Evolutionary conservation across 805 yeast species (phyloP).

Genomic region (Yarrowia yakushimensis): DNA sequence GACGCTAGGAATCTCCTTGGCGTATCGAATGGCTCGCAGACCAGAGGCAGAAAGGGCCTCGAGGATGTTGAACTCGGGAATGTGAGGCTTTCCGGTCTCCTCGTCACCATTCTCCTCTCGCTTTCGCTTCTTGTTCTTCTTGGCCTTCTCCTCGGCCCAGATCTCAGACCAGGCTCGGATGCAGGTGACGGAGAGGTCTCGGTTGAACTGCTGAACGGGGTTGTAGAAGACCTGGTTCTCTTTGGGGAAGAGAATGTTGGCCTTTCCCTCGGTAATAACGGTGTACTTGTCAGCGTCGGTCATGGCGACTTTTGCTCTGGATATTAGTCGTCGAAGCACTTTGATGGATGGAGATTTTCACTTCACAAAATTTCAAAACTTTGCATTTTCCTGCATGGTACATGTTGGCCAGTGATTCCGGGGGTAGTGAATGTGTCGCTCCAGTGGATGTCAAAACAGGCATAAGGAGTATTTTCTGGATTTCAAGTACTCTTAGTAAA

Average conservation of each 20-base stretch:
- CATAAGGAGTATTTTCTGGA: too few species aligned
- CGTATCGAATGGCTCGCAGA: conserved; percentile 87
- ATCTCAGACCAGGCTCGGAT: conserved; percentile 82
- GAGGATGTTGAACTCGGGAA: conserved; percentile 50
- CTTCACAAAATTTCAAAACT: conserved; percentile 9
- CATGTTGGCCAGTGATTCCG: not conserved
- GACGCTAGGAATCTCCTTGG: conserved; percentile 80
- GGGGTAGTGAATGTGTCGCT: not conserved
- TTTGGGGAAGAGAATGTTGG: conserved; percentile 76
- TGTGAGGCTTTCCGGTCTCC: conserved; percentile 42
- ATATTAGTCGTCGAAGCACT: conserved; percentile 17
- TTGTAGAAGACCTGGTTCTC: conserved; percentile 86
- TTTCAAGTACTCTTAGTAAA: too few species aligned
- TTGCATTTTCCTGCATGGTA: not conserved
- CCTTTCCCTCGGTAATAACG: conserved; percentile 66
- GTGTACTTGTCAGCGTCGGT: conserved; percentile 26
- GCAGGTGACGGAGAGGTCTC: conserved; percentile 82
- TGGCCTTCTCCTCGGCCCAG: conserved; percentile 44
- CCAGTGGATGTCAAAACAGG: too few species aligned
- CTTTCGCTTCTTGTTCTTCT: conserved; percentile 28
- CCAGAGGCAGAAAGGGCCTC: conserved; percentile 97
- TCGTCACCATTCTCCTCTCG: conserved; percentile 19
- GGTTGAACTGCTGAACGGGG: conserved; percentile 93
- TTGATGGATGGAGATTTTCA: conserved; percentile 7
- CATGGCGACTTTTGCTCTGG: conserved; percentile 19